These are phyloP conservation scores for Torrubiella hemipterigena DNA, from an alignment of 2,329 filamentous ascomycete genomes.

Conservation along the genomic window DNA sequence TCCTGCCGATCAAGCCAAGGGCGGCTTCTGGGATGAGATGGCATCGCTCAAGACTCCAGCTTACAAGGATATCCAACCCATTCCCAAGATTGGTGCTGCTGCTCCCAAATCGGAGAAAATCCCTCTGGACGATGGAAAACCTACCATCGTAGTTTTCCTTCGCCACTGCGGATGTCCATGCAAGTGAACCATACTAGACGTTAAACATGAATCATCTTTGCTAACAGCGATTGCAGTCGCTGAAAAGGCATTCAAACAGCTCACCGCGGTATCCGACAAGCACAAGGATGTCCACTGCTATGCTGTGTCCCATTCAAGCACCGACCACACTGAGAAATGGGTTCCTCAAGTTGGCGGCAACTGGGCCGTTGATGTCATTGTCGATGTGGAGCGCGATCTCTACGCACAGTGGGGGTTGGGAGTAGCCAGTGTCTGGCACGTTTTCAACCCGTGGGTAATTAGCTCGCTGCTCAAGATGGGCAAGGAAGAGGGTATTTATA, in stretches of 20 bases:
- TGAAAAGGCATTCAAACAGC: constrained; percentile 49
- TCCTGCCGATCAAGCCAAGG: constrained; percentile 5
- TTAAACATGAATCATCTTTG: neutral
- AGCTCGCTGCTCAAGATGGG: constrained; percentile 46
- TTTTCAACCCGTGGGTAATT: constrained; percentile 44
- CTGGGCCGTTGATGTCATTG: constrained; percentile 44
- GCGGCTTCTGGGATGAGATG: constrained; percentile 22
- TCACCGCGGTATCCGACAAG: constrained; percentile 38
- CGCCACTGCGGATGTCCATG: constrained; percentile 66
- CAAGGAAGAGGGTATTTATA: constrained; percentile 53
- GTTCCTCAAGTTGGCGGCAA: constrained; percentile 42
- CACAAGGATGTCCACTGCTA: constrained; percentile 42
- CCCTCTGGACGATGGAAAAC: constrained; percentile 38
- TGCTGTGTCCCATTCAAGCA: constrained; percentile 49
- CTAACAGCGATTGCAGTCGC: constrained; percentile 36
- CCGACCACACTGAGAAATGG: constrained; percentile 43
- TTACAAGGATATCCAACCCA: constrained; percentile 28
- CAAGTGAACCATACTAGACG: constrained; percentile 23
- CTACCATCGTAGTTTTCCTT: constrained; percentile 54
- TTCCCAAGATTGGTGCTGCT: constrained; percentile 38
- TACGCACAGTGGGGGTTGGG: constrained; percentile 59
- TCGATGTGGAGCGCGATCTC: constrained; percentile 46
- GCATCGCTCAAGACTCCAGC: constrained; percentile 28
- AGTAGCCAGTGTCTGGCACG: constrained; percentile 47
- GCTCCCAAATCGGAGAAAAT: constrained; percentile 44